Conservation (phyloP, 2,329 filamentous ascomycete species). For the Leptographium procerum region DNA sequence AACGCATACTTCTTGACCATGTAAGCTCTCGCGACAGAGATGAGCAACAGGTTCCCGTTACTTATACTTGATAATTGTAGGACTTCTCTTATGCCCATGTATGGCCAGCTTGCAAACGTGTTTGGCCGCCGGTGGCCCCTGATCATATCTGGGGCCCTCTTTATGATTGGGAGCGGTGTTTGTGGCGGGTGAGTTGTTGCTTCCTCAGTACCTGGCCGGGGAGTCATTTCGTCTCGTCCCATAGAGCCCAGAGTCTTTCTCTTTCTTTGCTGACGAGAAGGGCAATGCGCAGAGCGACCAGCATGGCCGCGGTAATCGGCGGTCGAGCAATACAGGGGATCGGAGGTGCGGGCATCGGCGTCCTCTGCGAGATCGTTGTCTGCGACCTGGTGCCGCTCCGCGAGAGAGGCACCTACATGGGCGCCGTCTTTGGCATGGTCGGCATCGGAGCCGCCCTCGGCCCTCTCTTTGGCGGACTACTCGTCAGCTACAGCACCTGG, state of each 20-base stretch:
- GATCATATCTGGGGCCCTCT: background rate
- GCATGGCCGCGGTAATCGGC: conserved; percentile 3
- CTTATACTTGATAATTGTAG: background rate
- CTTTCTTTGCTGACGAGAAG: background rate
- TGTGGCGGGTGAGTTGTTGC: background rate
- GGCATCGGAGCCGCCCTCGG: conserved; percentile 9
- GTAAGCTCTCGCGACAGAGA: background rate
- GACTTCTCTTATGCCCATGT: background rate
- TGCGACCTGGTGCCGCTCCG: conserved; percentile 17
- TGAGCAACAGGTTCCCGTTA: no score
- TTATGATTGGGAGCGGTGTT: background rate
- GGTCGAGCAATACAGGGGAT: conserved; percentile 17
- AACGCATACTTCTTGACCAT: conserved; percentile 4
- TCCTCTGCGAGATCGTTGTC: conserved; percentile 20
- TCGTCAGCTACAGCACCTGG: conserved; percentile 9
- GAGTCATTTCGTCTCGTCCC: background rate
- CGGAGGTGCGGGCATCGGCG: conserved; percentile 21
- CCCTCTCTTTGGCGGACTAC: conserved; percentile 10
- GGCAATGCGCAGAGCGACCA: background rate
- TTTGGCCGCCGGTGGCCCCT: background rate
- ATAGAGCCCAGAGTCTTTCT: background rate
- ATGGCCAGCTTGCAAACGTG: background rate
- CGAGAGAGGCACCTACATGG: conserved; percentile 10
- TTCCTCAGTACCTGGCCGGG: background rate
- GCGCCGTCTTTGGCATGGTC: conserved; percentile 2